Conservation (phyloP, 768 basidiomycete genomes). For the Symmetrospora coprosmae region DNA sequence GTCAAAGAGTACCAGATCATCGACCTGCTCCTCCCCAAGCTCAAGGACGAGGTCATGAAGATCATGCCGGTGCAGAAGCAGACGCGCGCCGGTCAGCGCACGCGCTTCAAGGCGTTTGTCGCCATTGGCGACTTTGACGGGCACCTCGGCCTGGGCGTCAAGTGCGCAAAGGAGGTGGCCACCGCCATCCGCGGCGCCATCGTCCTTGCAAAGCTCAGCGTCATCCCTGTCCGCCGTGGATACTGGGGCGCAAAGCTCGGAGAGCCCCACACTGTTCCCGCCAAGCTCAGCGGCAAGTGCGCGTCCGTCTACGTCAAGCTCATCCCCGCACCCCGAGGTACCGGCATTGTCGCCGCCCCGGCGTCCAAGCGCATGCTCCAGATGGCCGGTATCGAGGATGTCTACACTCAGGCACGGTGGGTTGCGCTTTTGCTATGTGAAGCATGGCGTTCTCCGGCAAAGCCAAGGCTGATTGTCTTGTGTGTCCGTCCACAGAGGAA, state of each 20-base stretch:
- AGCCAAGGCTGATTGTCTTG: neutral
- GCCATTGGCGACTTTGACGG: constrained; percentile 98
- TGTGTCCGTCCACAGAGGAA: neutral
- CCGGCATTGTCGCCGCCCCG: constrained; percentile 97
- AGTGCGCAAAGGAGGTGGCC: constrained; percentile 99
- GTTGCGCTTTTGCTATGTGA: neutral
- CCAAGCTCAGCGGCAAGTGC: constrained; percentile 95
- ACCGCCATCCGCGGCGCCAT: constrained; percentile 99
- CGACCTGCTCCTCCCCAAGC: constrained; percentile 95
- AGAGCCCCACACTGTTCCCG: constrained; percentile 97
- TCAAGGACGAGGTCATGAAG: constrained; percentile 99
- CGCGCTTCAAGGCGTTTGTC: constrained; percentile 99
- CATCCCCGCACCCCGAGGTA: constrained; percentile 95
- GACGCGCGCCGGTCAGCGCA: constrained; percentile 97
- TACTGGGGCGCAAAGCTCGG: constrained; percentile 99
- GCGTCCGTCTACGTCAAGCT: constrained; percentile 99
- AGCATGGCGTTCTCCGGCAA: neutral
- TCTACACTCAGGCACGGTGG: constrained; percentile 86
- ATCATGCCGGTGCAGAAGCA: constrained; percentile 99
- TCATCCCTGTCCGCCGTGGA: constrained; percentile 93
- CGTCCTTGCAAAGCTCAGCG: constrained; percentile 93
- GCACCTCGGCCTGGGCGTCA: constrained; percentile 97
- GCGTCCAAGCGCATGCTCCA: constrained; percentile 92
- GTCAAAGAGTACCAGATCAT: constrained; percentile 99
- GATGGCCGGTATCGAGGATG: constrained; percentile 92